phyloP scores from a whole-genome alignment of 2,329 filamentous ascomycete species.

The Pseudohalonectria lignicola region DNA sequence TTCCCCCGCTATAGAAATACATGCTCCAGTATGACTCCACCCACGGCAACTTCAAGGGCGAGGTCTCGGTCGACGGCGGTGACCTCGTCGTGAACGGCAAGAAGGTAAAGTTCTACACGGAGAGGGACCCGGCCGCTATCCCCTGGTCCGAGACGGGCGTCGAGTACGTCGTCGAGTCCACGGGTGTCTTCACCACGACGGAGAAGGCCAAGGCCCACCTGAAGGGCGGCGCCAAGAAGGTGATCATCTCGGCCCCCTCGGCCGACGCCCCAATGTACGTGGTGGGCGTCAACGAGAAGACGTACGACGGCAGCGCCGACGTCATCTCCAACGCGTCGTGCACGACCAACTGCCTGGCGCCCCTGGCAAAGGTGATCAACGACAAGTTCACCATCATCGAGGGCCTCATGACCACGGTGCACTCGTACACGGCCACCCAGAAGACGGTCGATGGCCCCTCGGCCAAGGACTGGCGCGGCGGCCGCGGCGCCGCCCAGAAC shows the following conservation, averaged over 20 bases:
- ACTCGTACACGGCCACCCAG: slow-evolving; percentile 99
- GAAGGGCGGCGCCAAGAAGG: slow-evolving; percentile 97
- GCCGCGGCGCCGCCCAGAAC: slow-evolving; percentile 97
- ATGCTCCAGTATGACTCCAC: slow-evolving; percentile 99
- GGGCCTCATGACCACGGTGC: slow-evolving; percentile 99
- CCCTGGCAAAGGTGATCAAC: slow-evolving; percentile 97
- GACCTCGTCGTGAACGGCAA: slow-evolving; percentile 88
- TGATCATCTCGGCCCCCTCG: slow-evolving; percentile 83
- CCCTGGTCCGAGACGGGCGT: slow-evolving; percentile 82
- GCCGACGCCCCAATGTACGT: slow-evolving; percentile 99
- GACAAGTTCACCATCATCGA: slow-evolving; percentile 97
- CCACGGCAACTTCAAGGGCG: slow-evolving; percentile 94
- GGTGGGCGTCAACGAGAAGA: slow-evolving; percentile 96
- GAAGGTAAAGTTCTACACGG: slow-evolving; percentile 86
- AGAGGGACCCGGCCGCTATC: slow-evolving; percentile 83
- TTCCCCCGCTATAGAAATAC: slow-evolving; percentile 57
- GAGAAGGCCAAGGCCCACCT: slow-evolving; percentile 93
- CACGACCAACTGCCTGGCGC: slow-evolving; percentile 99
- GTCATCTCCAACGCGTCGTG: slow-evolving; percentile 99
- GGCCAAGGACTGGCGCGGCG: slow-evolving; percentile 98
- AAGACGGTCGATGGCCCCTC: slow-evolving; percentile 99
- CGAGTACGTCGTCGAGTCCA: slow-evolving; percentile 94
- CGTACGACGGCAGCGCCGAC: slow-evolving; percentile 80
- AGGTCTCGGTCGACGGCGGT: slow-evolving; percentile 59
- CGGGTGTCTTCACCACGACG: slow-evolving; percentile 97